Evolutionary conservation across 1,284 basidiomycete genomes (phyloP), one percentile per base, ranked within the genome.

Genomic region (Volvariella volvacea): DNA sequence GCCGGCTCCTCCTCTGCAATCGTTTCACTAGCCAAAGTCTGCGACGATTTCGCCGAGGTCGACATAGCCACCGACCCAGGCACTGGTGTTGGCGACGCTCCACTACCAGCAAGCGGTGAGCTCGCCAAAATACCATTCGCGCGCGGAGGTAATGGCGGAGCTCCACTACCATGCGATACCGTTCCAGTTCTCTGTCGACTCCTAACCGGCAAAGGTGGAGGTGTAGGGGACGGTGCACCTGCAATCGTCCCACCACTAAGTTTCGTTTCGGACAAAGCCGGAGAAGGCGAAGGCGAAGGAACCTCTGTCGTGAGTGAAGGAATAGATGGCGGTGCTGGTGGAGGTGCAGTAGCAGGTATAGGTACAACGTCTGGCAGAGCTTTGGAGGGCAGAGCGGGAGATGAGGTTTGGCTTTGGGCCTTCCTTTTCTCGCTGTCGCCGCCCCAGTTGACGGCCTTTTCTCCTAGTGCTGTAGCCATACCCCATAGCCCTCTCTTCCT

Each of bases 401-500:
- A 53, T 48, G 44, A 20, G 40, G 42, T 37, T 49, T 17, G 34
- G 43, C 30, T 39, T 46, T 20, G 21, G n/a, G 14, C 22, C 25
- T 41, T 42, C 45, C 49, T 36, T 31, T 68, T 67, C 48, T 69
- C 66, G 14, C 63, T 63, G 25, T 55, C 55, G 22, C 68, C 68
- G 17, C 66, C 62, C 73, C 73, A 79, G 52, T 66, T 74, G 2
- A 61, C 72, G 32, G 78, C 78, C 33, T 67, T 64, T 54, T 78
- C 78, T 1, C 72, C 66, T 4, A 80, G 53, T 1, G 71, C 74
- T 48, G 68, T 74, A 2, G 76, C 74, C 64, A 78, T 74, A 9
- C 76, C 71, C 78, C 78, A 80, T 15, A 80, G 48, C 1, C 73
- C 73, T 45, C 73, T 62, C 43, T 71, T 67, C 45, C 76, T 62